These are phyloP conservation scores for Paramyrothecium roridum DNA, from an alignment of 2,329 filamentous ascomycete species.

Conservation along the genomic window DNA sequence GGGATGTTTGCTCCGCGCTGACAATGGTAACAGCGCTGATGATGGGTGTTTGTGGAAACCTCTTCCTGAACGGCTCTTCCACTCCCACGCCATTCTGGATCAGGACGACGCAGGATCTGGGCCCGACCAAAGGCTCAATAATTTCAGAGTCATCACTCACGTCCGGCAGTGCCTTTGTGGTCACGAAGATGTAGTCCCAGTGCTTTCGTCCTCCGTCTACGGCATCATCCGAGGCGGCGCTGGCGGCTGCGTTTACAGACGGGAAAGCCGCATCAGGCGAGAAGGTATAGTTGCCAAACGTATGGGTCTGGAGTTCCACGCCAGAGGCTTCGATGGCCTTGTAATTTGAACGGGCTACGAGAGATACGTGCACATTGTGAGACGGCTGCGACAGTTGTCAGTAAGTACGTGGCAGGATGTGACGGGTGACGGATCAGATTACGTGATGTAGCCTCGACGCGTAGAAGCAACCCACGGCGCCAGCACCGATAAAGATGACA, in stretches of 20 bases:
- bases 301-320: slow-evolving; percentile 61
- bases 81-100: slow-evolving; percentile 73
- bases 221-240: background rate
- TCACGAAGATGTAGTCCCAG: slow-evolving; percentile 64
- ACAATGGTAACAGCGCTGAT: slow-evolving; percentile 68
- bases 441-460: slow-evolving; percentile 64
- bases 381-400: slow-evolving; percentile 31
- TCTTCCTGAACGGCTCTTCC: slow-evolving; percentile 60
- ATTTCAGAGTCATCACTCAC: slow-evolving; percentile 57
- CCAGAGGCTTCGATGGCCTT: slow-evolving; percentile 56
- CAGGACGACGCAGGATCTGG: slow-evolving; percentile 57
- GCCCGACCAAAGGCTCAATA: slow-evolving; percentile 56
- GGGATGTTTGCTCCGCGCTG: slow-evolving; percentile 62
- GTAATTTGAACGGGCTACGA: slow-evolving; percentile 74
- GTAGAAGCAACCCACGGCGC: slow-evolving; percentile 71
- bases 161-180: slow-evolving; percentile 69
- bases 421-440: slow-evolving; percentile 14
- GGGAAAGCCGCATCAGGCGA: slow-evolving; percentile 59
- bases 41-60: slow-evolving; percentile 59
- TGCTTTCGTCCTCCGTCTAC: slow-evolving; percentile 14
- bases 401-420: slow-evolving; percentile 8
- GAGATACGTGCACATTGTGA: slow-evolving; percentile 57
- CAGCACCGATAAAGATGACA: slow-evolving; percentile 66
- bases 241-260: slow-evolving; percentile 54
- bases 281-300: slow-evolving; percentile 67